Evolutionary conservation across 352 stramenopile species (phyloP), one percentile per base, ranked within the genome.

Genomic region (Pythium brachiatum): DNA sequence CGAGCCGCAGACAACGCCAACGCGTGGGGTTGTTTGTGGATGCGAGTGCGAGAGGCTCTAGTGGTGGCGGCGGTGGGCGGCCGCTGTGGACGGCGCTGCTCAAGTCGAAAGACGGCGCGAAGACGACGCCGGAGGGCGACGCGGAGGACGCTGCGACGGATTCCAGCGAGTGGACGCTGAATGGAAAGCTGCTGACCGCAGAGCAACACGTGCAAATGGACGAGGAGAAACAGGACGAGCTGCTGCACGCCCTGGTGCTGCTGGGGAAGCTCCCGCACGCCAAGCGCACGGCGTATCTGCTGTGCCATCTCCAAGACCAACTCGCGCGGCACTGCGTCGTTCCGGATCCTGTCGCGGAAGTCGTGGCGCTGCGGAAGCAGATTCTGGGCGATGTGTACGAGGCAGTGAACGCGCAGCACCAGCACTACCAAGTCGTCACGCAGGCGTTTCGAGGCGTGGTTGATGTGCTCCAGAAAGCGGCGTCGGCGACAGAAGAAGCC

Each of bases 351-450:
- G 66, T 88, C 12, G 83, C 81, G 23, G 73, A 82, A 8, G 58
- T 89, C 7, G 70, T 91, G 4, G 68, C 70, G 23, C 64, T 92
- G 26, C 68, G 78, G 1, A 66, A 73, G 0, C 72, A 86, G 29
- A 82, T 94, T 48, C 64, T 94, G 34, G 70, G 74, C 0, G 82
- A 72, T 26, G 75, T 93, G 36, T 75, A 86, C 43, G 79, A 85
- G 5, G 79, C 80, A 0, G 69, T 86, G 7, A 20, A 70, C 5
- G 31, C 38, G 20, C 53, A 67, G 52, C 58, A 72, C 21, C 21
- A 66, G 25, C 57, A 60, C 31, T 47, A n/a, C 25, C 44, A 41
- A 3, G 36, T 29, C 12, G 25, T 26, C 18, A 26, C 43, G 16
- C 13, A 34, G 12, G 55, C 36, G 55, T 53, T 65, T 21, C 23